phyloP scores from a whole-genome alignment of 208 protist species.

The Naegleria lovaniensis region DNA sequence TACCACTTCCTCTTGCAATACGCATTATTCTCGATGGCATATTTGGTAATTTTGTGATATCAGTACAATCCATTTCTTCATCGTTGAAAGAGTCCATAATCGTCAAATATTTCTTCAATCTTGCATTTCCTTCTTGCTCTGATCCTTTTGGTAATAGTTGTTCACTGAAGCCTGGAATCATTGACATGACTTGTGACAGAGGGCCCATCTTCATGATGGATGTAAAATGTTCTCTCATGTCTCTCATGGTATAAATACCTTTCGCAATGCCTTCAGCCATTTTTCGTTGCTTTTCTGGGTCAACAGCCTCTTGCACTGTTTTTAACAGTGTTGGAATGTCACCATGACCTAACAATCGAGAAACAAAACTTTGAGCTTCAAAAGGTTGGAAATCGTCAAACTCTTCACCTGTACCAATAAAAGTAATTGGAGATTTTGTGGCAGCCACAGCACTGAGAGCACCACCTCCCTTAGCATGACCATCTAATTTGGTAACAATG shows the following conservation, averaged over 20 bases:
- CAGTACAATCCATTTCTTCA: constrained; percentile 37
- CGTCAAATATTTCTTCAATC: constrained; percentile 15
- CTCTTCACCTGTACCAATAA: constrained; percentile 96
- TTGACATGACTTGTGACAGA: constrained; percentile 29
- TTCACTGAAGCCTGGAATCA: constrained; percentile 32
- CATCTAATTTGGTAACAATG: constrained; percentile 99
- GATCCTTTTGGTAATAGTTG: constrained; percentile 18
- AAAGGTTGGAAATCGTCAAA: constrained; percentile 92
- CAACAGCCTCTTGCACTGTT: constrained; percentile 73
- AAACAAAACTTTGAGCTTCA: constrained; percentile 72
- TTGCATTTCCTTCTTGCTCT: constrained; percentile 24
- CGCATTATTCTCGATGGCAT: constrained; percentile 6
- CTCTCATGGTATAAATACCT: constrained; percentile 42
- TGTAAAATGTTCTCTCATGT: constrained; percentile 30
- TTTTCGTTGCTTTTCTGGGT: constrained; percentile 42
- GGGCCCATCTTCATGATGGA: constrained; percentile 36
- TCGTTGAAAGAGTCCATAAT: constrained; percentile 74
- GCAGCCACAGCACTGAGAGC: constrained; percentile 91
- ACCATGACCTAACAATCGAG: constrained; percentile 86
- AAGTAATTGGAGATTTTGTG: constrained; percentile 93
- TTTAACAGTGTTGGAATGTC: constrained; percentile 85
- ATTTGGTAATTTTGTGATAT: constrained; percentile 2
- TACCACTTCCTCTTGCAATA: constrained; percentile 29
- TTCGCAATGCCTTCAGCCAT: constrained; percentile 38
- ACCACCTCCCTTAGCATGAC: constrained; percentile 97